A percentile compares a stretch with the other conserved stretches of the same genome.
These are phyloP conservation scores for Cladorrhinum sp. DNA, from an alignment of 2,329 filamentous ascomycete species.

Conservation along the genomic window DNA sequence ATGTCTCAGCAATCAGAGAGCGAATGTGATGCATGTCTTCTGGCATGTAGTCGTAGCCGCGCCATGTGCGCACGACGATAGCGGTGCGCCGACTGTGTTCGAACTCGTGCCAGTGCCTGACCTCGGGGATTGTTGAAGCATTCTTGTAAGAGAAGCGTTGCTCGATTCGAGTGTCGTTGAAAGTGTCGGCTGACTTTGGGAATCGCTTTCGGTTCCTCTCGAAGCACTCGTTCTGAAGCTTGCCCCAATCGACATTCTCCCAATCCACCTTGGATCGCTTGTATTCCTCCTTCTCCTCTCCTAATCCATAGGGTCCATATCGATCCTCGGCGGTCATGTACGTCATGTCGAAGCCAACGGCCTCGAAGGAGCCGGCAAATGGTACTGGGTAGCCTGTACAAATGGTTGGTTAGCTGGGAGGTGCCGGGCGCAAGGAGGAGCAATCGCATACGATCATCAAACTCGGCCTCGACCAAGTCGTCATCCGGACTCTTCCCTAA, in stretches of 20 bases:
- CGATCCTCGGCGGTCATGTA: constrained; percentile 32
- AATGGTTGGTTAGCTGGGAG: constrained; percentile 9
- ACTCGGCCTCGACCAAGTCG: constrained; percentile 23
- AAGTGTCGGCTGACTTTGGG: constrained; percentile 26
- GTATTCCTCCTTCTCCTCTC: constrained; percentile 28
- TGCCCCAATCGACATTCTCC: constrained; percentile 35
- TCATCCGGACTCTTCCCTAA: constrained; percentile 30
- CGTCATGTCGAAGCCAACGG: constrained; percentile 30
- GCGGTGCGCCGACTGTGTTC: constrained; percentile 30
- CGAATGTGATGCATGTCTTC: constrained; percentile 62
- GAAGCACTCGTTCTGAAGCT: constrained; percentile 38
- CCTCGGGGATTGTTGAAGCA: constrained; percentile 21
- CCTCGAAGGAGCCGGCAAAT: constrained; percentile 33
- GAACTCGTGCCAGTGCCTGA: constrained; percentile 32
- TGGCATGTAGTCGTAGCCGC: constrained; percentile 55
- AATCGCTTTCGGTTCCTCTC: constrained; percentile 52
- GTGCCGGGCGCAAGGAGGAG: background rate
- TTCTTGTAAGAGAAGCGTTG: constrained; percentile 22
- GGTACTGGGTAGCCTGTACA: constrained; percentile 31
- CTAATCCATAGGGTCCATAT: constrained; percentile 33
- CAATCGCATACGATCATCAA: constrained; percentile 24
- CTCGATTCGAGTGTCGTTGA: constrained; percentile 20
- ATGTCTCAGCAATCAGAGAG: constrained; percentile 61
- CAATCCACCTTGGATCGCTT: constrained; percentile 31
- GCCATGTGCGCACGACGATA: constrained; percentile 30